These are phyloP conservation scores for Trametes gibbosa DNA, from an alignment of 768 basidiomycete genomes.

Conservation along the genomic window DNA sequence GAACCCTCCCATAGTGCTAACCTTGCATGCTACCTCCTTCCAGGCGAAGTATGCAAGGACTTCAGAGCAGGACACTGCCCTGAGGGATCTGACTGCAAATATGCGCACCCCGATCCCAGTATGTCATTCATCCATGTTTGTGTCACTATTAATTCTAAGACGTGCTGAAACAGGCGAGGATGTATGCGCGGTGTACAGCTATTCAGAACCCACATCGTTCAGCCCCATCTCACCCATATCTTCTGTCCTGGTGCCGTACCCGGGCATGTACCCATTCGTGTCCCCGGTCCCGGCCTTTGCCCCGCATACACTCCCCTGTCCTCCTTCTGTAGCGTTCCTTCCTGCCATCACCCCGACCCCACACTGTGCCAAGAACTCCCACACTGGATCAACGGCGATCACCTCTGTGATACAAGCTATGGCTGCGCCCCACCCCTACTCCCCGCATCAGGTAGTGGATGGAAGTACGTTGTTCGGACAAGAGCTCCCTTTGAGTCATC, in stretches of 20 bases:
- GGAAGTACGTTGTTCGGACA: slow-evolving; percentile 22
- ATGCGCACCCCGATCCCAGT: slow-evolving; percentile 24
- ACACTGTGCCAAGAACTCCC: not conserved
- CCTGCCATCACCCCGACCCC: not conserved
- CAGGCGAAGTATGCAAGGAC: slow-evolving; percentile 28
- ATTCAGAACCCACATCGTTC: slow-evolving; percentile 3
- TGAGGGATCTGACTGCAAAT: slow-evolving; percentile 29
- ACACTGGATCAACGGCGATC: not conserved
- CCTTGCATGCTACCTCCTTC: not conserved
- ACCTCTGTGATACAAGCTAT: not conserved
- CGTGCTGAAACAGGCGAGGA: not conserved
- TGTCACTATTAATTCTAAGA: not conserved
- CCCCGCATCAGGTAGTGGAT: slow-evolving; percentile 18
- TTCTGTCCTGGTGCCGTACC: slow-evolving; percentile 9
- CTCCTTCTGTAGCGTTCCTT: not conserved
- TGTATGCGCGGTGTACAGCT: not conserved
- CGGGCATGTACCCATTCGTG: slow-evolving; percentile 2
- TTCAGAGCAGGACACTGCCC: slow-evolving; percentile 27
- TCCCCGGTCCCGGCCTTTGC: slow-evolving; percentile 10
- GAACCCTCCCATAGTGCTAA: not conserved
- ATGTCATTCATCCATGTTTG: not conserved
- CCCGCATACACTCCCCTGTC: slow-evolving; percentile 1
- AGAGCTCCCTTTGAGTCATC: not conserved
- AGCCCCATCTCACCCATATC: slow-evolving; percentile 10
- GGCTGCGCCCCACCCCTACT: not conserved